Conservation (phyloP, 768 basidiomycete genomes). For the Fomitopsis pulvina region DNA sequence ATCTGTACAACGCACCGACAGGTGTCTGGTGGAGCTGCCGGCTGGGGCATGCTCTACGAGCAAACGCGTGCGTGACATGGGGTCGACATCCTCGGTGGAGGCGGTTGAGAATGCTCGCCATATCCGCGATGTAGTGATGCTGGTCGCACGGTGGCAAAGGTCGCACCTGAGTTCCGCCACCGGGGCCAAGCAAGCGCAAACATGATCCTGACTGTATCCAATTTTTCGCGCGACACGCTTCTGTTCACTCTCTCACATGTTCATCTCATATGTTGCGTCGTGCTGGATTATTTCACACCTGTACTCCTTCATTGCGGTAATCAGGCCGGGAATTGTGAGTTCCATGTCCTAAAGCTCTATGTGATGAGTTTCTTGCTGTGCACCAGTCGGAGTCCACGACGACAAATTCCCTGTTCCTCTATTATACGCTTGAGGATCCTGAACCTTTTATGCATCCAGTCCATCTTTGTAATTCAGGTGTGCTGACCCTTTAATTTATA, state of each 20-base stretch:
- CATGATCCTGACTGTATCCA: not conserved
- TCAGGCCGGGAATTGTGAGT: too few relatives aligned
- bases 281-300: not conserved
- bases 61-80: not conserved
- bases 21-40: constrained; percentile 4
- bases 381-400: constrained; percentile 24
- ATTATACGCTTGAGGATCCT: constrained; percentile 25
- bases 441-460: constrained; percentile 8
- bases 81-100: not conserved
- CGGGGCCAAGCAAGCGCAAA: not conserved
- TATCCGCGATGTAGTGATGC: not conserved
- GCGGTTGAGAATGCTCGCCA: constrained; percentile 3
- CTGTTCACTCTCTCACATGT: not conserved
- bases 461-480: too few relatives aligned
- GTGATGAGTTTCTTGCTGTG: constrained; percentile 25
- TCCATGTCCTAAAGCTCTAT: not conserved
- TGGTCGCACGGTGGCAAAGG: not conserved
- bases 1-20: not conserved
- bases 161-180: not conserved
- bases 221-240: not conserved
- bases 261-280: not conserved
- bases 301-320: not conserved
- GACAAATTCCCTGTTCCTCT: constrained; percentile 22
- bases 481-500: too few relatives aligned
- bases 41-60: not conserved